Percentiles rank a stretch among this genome's conserved stretches.
Evolutionary conservation across 2,329 filamentous ascomycete species (phyloP).

Genomic region (Arthrinium phaeospermum): DNA sequence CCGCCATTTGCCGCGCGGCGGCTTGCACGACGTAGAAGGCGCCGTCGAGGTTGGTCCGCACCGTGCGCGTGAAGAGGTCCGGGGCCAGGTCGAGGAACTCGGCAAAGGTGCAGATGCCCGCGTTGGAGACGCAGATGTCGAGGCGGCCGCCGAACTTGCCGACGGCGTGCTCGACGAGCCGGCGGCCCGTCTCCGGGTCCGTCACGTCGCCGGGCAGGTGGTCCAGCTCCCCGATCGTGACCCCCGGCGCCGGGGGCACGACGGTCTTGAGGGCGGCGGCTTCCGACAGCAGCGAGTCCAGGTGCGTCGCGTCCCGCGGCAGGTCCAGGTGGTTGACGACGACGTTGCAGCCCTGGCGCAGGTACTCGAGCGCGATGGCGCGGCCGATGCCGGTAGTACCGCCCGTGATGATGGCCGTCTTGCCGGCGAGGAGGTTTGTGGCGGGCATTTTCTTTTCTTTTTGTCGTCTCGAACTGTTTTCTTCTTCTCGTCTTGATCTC

Average conservation of each 20-base stretch:
- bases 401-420: conserved; percentile 86
- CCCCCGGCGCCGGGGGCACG: conserved; percentile 33
- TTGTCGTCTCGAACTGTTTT: neutral
- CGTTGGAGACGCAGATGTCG: conserved; percentile 86
- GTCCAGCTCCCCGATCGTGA: conserved; percentile 60
- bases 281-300: conserved; percentile 58
- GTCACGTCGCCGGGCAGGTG: conserved; percentile 80
- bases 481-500: neutral
- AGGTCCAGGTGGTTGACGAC: conserved; percentile 80
- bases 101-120: conserved; percentile 85
- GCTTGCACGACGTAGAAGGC: conserved; percentile 90
- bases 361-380: conserved; percentile 81
- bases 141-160: conserved; percentile 62
- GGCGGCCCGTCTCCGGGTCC: conserved; percentile 71
- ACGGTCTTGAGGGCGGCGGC: conserved; percentile 50
- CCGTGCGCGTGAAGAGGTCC: conserved; percentile 72
- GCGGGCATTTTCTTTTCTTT: conserved; percentile 44
- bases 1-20: conserved; percentile 81
- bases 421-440: conserved; percentile 68
- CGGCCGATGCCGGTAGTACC: conserved; percentile 86
- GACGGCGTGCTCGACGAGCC: conserved; percentile 71
- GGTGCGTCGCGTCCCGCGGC: conserved; percentile 54
- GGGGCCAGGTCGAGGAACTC: conserved; percentile 80
- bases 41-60: conserved; percentile 82
- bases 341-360: conserved; percentile 78